A percentile compares a stretch with the other conserved stretches of the same genome.
These are phyloP conservation scores for Candida chilensis DNA, from an alignment of 805 yeast species.

Conservation along the genomic window DNA sequence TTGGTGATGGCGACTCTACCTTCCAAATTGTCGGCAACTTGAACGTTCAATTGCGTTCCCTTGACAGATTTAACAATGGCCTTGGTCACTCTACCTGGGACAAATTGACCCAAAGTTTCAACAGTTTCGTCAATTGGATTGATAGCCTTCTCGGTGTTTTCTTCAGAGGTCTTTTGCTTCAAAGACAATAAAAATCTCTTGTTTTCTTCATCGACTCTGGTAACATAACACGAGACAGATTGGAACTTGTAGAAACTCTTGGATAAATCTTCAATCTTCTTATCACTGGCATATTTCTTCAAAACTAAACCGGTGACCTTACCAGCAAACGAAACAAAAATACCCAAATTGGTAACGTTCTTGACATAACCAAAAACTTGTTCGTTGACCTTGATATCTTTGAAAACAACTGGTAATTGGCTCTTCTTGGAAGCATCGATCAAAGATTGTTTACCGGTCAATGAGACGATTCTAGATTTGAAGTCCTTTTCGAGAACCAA, in stretches of 20 bases:
- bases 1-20: conserved; percentile 78
- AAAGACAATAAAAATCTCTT: conserved; percentile 65
- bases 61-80: conserved; percentile 57
- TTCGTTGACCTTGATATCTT: conserved; percentile 44
- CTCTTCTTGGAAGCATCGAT: conserved; percentile 47
- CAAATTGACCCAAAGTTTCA: conserved; percentile 37
- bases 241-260: conserved; percentile 54
- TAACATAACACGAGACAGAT: conserved; percentile 60
- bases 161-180: conserved; percentile 18
- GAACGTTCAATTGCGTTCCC: conserved; percentile 65
- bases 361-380: conserved; percentile 64
- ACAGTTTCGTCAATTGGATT: conserved; percentile 57
- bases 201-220: conserved; percentile 59
- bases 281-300: conserved; percentile 58
- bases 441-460: conserved; percentile 58
- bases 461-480: conserved; percentile 49
- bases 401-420: conserved; percentile 47
- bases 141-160: conserved; percentile 17
- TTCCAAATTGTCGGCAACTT: conserved; percentile 65
- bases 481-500: conserved; percentile 61
- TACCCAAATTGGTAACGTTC: conserved; percentile 70
- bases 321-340: conserved; percentile 77
- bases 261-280: conserved; percentile 41
- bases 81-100: conserved; percentile 52
- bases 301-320: conserved; percentile 76